Evolutionary conservation across 2,329 filamentous ascomycete genomes (phyloP).

Genomic region (Trichocomaceae sp.): DNA sequence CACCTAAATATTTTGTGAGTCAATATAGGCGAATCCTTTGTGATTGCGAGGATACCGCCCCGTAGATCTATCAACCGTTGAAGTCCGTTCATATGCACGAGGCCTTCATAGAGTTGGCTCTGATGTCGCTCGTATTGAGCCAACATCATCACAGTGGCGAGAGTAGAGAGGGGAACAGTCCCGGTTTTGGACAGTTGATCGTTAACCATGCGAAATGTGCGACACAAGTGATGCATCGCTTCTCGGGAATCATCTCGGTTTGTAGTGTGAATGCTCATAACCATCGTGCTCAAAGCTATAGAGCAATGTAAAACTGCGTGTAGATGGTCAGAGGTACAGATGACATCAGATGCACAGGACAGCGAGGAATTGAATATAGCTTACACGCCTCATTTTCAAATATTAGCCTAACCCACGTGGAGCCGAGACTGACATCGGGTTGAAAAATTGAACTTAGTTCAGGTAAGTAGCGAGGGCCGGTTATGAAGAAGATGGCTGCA

Average conservation of each 20-base stretch:
- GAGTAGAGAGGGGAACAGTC: not conserved
- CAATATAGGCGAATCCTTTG: conserved; percentile 4
- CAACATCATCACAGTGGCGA: conserved; percentile 13
- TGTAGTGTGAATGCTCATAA: not conserved
- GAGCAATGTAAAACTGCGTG: conserved; percentile 11
- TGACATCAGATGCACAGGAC: not conserved
- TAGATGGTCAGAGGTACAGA: not conserved
- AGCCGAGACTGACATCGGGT: not conserved
- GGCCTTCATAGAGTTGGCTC: conserved; percentile 2
- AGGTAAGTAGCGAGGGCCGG: conserved; percentile 5
- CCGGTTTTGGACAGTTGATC: conserved; percentile 6
- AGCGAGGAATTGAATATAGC: not conserved
- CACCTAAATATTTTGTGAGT: conserved; percentile 10
- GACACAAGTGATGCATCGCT: conserved; percentile 8
- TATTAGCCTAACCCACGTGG: conserved; percentile 6
- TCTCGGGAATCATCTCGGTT: not conserved
- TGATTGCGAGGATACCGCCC: conserved; percentile 3
- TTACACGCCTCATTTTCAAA: conserved; percentile 13
- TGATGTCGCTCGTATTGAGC: conserved; percentile 13
- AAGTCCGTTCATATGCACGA: conserved; percentile 12
- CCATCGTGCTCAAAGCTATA: conserved; percentile 5
- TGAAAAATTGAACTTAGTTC: conserved; percentile 8
- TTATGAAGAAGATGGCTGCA: conserved; percentile 10
- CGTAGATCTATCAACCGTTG: conserved; percentile 8
- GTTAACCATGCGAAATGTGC: conserved; percentile 10